A percentile compares a stretch with the other conserved stretches of the same genome.
Conservation (phyloP, 2,329 filamentous ascomycete genomes). For the Daldinia eschscholtzii region DNA sequence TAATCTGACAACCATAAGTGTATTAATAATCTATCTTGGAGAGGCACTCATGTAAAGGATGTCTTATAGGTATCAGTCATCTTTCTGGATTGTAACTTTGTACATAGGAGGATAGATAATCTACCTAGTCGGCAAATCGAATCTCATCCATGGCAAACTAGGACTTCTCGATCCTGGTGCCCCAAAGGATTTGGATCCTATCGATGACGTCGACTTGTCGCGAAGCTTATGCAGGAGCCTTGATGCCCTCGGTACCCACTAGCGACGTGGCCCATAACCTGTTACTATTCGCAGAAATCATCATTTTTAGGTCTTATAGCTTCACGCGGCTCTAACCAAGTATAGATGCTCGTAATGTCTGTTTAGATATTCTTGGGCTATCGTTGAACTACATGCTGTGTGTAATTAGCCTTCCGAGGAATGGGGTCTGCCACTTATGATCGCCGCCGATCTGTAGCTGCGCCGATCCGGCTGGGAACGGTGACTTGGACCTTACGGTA, state of each 20-base stretch:
- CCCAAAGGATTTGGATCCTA: not conserved
- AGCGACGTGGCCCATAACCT: not conserved
- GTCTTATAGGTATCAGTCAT: not conserved
- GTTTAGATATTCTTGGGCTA: not conserved
- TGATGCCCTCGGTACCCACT: not conserved
- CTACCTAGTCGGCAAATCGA: not conserved
- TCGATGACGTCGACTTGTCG: constrained; percentile 2
- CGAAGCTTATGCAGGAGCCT: not conserved
- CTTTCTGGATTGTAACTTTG: not conserved
- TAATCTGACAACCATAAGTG: not conserved
- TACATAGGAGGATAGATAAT: not conserved
- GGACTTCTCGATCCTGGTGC: not conserved
- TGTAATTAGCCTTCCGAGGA: not conserved
- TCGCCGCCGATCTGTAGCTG: not conserved
- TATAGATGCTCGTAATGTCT: not conserved
- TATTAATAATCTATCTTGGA: not conserved
- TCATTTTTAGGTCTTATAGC: not conserved
- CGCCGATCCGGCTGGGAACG: not conserved
- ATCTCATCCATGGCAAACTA: not conserved
- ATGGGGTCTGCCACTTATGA: not conserved
- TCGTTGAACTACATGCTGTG: not conserved
- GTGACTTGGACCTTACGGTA: not conserved
- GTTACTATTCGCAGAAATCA: not conserved
- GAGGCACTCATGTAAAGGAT: not conserved
- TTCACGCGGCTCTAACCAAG: not conserved